Conservation (phyloP, 2,329 filamentous ascomycete genomes). For the Neonectria punicea region DNA sequence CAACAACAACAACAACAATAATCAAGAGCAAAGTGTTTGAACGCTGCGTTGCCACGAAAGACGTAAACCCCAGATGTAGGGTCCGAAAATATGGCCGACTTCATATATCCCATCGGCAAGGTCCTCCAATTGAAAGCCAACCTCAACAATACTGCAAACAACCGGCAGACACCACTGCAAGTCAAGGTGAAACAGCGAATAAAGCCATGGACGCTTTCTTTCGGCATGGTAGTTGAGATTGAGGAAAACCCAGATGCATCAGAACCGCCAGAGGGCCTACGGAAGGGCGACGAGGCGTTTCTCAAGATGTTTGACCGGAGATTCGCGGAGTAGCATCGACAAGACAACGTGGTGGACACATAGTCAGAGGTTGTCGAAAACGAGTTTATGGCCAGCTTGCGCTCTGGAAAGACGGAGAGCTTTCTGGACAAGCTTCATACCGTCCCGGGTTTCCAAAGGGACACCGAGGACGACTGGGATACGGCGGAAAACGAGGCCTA, state of each 20-base stretch:
- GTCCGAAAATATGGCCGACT: not conserved
- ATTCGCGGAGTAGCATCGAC: slow-evolving; percentile 28
- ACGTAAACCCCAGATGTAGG: not conserved
- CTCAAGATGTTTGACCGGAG: slow-evolving; percentile 40
- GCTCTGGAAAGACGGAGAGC: not conserved
- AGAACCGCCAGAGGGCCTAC: not conserved
- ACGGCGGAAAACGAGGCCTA: slow-evolving; percentile 29
- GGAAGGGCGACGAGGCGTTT: slow-evolving; percentile 21
- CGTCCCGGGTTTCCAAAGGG: not conserved
- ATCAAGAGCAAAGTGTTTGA: not conserved
- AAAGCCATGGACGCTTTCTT: slow-evolving; percentile 25
- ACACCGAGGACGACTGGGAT: slow-evolving; percentile 32
- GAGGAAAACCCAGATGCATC: slow-evolving; percentile 25
- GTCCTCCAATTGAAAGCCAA: not conserved
- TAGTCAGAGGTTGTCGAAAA: slow-evolving; percentile 21
- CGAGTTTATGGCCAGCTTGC: not conserved
- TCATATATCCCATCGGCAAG: not conserved
- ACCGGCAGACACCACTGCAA: not conserved
- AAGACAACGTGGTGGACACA: slow-evolving; percentile 16
- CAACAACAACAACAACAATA: no score
- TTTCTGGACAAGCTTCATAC: slow-evolving; percentile 16
- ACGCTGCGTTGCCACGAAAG: not conserved
- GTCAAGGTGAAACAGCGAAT: slow-evolving; percentile 5
- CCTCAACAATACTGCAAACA: not conserved
- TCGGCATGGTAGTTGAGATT: slow-evolving; percentile 36